A percentile compares a stretch with the other conserved stretches of the same genome.
Conservation (phyloP, 2,329 filamentous ascomycete genomes). For the Atkinsonella texensis region DNA sequence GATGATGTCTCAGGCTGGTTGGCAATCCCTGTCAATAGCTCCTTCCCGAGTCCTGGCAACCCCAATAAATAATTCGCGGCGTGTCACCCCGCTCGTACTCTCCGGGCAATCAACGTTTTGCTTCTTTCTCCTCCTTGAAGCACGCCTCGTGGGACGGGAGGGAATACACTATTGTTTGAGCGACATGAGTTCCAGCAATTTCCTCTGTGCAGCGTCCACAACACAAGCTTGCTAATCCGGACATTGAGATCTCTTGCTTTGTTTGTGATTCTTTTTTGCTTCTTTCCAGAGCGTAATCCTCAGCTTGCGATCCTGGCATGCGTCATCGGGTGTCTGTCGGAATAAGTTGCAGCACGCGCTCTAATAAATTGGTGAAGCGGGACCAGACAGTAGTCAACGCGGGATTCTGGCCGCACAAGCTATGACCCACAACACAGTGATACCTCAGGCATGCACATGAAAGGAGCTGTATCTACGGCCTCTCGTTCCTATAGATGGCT, state of each 20-base stretch:
- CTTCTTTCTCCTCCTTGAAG: conserved; percentile 3
- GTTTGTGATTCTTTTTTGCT: too few species aligned
- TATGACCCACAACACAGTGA: too few species aligned
- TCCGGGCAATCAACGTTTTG: conserved; percentile 8
- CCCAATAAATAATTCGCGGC: background rate
- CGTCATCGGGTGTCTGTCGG: too few species aligned
- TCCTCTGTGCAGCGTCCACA: background rate
- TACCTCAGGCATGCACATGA: too few species aligned
- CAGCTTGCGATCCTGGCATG: too few species aligned
- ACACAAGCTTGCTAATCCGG: background rate
- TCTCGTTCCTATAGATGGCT: too few species aligned
- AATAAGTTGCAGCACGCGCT: too few species aligned
- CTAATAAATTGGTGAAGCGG: too few species aligned
- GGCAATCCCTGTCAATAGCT: conserved; percentile 3
- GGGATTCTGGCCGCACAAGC: too few species aligned
- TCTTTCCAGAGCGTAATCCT: too few species aligned
- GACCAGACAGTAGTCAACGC: too few species aligned
- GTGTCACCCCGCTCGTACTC: background rate
- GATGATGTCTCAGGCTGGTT: conserved; percentile 3
- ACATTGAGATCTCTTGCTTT: background rate
- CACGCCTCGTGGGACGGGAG: background rate
- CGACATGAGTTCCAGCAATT: background rate
- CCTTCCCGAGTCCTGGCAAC: background rate
- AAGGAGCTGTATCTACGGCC: too few species aligned
- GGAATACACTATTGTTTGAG: background rate